Conservation (phyloP, 1,139 yeast species). For the Neolecta irregularis region DNA sequence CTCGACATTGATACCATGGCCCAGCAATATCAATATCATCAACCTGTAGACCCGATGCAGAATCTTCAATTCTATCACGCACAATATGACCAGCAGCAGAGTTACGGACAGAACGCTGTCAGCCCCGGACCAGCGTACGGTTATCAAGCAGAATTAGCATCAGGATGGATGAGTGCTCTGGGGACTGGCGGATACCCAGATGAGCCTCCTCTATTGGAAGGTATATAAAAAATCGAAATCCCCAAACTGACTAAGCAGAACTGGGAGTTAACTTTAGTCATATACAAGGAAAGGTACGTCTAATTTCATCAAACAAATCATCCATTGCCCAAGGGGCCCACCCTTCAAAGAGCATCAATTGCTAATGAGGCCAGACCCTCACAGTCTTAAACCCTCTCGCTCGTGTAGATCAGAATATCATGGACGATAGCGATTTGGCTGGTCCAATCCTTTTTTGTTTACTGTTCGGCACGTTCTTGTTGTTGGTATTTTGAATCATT, state of each 20-base stretch:
- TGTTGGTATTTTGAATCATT: constrained; percentile 9
- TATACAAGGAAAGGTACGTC: constrained; percentile 46
- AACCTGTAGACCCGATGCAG: too few relatives aligned
- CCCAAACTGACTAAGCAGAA: constrained; percentile 34
- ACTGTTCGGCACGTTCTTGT: constrained; percentile 66
- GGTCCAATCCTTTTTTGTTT: constrained; percentile 88
- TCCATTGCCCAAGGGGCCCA: background rate
- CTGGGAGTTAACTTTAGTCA: constrained; percentile 85
- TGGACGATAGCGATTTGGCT: constrained; percentile 85
- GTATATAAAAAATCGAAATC: constrained; percentile 12
- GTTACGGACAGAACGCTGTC: too few relatives aligned
- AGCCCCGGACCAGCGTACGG: too few relatives aligned
- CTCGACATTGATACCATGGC: too few relatives aligned
- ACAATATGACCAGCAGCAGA: too few relatives aligned
- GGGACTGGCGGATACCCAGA: constrained; percentile 88
- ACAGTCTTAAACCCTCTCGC: constrained; percentile 70
- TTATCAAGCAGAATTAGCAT: too few relatives aligned
- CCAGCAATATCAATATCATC: too few relatives aligned
- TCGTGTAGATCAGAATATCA: constrained; percentile 48
- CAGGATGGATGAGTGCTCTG: constrained; percentile 77
- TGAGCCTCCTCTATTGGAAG: constrained; percentile 77
- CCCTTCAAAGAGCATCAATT: background rate
- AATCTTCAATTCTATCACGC: too few relatives aligned
- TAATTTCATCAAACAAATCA: background rate
- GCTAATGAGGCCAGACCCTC: constrained; percentile 32